Base-by-base conservation (phyloP, 352 stramenopile species). In the Phytophthora tentaculata region DNA sequence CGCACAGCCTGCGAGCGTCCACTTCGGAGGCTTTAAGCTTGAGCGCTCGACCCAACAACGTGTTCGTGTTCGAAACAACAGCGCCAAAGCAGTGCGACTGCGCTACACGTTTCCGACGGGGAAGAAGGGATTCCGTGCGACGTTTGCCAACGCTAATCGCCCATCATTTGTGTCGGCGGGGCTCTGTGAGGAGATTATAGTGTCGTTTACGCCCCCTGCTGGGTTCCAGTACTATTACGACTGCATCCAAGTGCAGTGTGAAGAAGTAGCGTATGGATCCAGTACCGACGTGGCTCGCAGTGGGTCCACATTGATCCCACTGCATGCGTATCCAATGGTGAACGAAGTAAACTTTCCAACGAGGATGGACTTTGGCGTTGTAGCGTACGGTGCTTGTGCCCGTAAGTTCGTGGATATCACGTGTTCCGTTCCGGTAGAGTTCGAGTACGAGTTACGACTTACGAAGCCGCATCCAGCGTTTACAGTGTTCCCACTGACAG, bases 191-290 rank as follows among this genome's bases (percentile, higher is more conserved):
- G 87, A 96, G 44, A 73, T 97, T 44, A 29, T 84, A 22, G 77
- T 97, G 26, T 80, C 77, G 1, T 97, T 97, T 73, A 73, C 65
- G 5, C 80, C 89, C 0, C 52, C 61, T 6, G 82, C 89, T 37
- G 69, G 58, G 35, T 94, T 90, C 53, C 88, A 95, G 57, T 97
- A 97, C 74, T 93, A 97, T 73, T 95, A 96, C 76, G 91, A 97
- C 74, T 95, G 83, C 54, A 69, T 97, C 45, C 76, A 89, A 35
- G 80, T 97, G 50, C 72, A 69, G 16, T 89, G 86, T 60, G 84
- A 92, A 55, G 76, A 95, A 29, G 81, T 92, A 16, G 82, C 77
- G 45, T 92, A 91, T 54, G 73, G 77, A 14, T 89, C 81, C 37
- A 92, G 80, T 58, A 56, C 80, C 14, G 67, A 81, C 26, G 66